phyloP scores from a whole-genome alignment of 768 basidiomycete genomes.

The Lactarius evosmus region DNA sequence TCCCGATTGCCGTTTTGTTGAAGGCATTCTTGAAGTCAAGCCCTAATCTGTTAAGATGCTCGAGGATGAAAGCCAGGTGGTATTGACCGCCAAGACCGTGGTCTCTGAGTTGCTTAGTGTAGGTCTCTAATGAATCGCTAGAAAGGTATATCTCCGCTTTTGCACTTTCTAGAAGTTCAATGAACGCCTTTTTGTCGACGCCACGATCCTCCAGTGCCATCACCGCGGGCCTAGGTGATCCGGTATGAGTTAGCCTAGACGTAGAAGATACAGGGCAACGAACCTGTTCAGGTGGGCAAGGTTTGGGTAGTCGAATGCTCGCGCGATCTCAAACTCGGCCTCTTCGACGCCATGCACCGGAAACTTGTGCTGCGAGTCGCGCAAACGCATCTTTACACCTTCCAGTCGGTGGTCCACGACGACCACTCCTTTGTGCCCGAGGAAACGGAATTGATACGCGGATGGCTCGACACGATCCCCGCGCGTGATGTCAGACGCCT shows the following conservation, averaged over 20 bases:
- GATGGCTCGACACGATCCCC: constrained; percentile 31
- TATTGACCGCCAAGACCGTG: constrained; percentile 50
- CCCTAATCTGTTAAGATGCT: constrained; percentile 44
- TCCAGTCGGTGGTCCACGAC: constrained; percentile 54
- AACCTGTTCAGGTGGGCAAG: constrained; percentile 71
- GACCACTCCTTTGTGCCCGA: constrained; percentile 85
- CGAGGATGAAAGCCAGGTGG: constrained; percentile 49
- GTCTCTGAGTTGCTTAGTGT: constrained; percentile 45
- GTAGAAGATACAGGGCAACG: neutral
- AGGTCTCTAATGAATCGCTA: constrained; percentile 51
- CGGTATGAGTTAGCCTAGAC: neutral
- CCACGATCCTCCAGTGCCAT: constrained; percentile 79
- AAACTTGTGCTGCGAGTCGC: constrained; percentile 76
- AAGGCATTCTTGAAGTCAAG: constrained; percentile 45
- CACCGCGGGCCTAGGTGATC: constrained; percentile 54
- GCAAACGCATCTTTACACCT: constrained; percentile 64
- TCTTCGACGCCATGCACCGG: constrained; percentile 43
- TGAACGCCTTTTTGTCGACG: constrained; percentile 54
- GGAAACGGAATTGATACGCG: constrained; percentile 78
- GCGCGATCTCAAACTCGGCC: constrained; percentile 70
- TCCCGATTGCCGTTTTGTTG: constrained; percentile 45
- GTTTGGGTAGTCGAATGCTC: constrained; percentile 56
- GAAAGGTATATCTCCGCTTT: constrained; percentile 58
- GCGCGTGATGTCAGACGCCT: constrained; percentile 30
- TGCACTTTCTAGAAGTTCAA: constrained; percentile 56